phyloP scores from a whole-genome alignment of 345 rosid species.

The Conringia planisiliqua region DNA sequence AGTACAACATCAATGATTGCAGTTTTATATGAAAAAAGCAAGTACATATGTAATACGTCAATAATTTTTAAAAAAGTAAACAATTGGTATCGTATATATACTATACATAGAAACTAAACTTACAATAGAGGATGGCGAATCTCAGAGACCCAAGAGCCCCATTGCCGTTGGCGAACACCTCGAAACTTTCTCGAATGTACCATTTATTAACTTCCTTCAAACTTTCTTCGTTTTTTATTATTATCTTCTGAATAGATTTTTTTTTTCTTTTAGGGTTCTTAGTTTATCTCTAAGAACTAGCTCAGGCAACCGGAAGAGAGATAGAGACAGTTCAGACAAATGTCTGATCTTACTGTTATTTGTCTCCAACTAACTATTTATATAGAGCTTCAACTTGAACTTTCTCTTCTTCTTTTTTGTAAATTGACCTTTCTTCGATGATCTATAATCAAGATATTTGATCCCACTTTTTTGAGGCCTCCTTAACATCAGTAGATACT shows the following conservation, averaged over 20 bases:
- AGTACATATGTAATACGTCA: background rate
- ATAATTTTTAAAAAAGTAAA: background rate
- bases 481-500: slow-evolving; percentile 6
- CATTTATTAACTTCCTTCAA: slow-evolving; percentile 31
- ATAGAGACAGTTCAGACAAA: background rate
- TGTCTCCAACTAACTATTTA: slow-evolving; percentile 18
- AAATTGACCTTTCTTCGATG: slow-evolving; percentile 18
- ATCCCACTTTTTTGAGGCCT: slow-evolving; percentile 7
- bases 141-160: slow-evolving; percentile 94
- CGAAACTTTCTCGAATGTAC: slow-evolving; percentile 69
- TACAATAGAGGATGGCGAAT: slow-evolving; percentile 83
- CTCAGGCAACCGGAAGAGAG: background rate
- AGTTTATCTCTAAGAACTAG: slow-evolving; percentile 6
- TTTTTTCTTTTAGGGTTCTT: background rate
- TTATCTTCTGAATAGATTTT: too few species aligned
- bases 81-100: background rate
- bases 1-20: background rate
- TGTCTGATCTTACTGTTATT: slow-evolving; percentile 1
- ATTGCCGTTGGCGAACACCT: slow-evolving; percentile 86
- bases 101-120: background rate
- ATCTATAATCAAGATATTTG: slow-evolving; percentile 7
- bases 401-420: background rate
- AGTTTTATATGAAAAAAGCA: background rate
- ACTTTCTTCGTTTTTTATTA: background rate
- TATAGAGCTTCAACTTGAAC: background rate